A percentile compares a stretch with the other conserved stretches of the same genome.
Evolutionary conservation across 2,329 filamentous ascomycete genomes (phyloP).

Genomic region (Diaporthe sp.): DNA sequence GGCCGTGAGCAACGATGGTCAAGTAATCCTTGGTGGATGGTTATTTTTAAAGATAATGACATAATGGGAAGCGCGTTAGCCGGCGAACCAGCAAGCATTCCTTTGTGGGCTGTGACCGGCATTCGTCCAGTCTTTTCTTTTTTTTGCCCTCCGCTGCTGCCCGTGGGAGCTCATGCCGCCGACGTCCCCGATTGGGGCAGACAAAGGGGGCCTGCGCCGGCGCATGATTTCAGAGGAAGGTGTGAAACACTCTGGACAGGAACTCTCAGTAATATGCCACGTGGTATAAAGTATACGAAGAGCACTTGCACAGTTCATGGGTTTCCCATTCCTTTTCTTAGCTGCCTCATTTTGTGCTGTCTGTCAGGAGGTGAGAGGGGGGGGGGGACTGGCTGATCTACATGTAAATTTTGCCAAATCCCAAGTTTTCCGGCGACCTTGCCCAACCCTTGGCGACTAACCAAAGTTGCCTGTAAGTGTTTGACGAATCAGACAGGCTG

Average conservation of each 20-base stretch:
- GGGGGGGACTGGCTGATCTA: background rate
- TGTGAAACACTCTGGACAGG: conserved; percentile 17
- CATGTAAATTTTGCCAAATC: background rate
- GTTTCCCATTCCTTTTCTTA: background rate
- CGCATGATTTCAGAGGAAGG: background rate
- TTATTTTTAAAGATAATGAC: background rate
- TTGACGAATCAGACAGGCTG: conserved; percentile 26
- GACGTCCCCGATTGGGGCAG: conserved; percentile 1
- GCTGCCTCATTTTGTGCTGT: background rate
- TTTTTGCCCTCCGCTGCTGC: background rate
- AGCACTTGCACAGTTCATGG: background rate
- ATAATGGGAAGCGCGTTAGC: background rate
- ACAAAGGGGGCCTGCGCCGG: background rate
- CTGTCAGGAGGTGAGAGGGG: background rate
- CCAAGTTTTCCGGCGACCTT: background rate
- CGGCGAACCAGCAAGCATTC: background rate
- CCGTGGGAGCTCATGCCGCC: background rate
- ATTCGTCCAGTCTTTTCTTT: background rate
- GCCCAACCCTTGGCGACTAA: background rate
- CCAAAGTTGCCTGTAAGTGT: background rate
- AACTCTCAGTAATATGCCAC: conserved; percentile 11
- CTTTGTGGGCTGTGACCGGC: background rate
- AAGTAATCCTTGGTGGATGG: background rate
- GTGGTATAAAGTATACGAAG: conserved; percentile 5
- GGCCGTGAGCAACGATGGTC: background rate